A percentile compares a stretch with the other conserved stretches of the same genome.
Conservation (phyloP, 2,329 filamentous ascomycete genomes). For the Phialophora tarda region DNA sequence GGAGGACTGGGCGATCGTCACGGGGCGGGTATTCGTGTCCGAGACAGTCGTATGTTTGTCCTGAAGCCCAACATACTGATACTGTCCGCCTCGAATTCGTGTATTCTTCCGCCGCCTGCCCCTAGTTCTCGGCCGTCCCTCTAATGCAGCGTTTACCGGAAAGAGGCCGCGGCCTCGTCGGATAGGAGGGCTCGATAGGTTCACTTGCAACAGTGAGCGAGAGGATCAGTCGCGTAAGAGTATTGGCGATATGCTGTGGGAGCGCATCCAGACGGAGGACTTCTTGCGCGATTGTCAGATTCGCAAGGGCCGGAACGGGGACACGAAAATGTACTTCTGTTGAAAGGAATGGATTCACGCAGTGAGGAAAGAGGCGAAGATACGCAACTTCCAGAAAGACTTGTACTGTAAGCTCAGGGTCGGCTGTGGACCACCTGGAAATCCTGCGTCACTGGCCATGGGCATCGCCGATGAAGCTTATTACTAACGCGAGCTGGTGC, state of each 20-base stretch:
- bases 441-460: not conserved
- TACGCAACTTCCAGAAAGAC: not conserved
- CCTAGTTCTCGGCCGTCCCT: not conserved
- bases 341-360: not conserved
- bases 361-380: not conserved
- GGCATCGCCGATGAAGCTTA: not conserved
- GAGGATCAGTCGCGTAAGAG: not conserved
- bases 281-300: not conserved
- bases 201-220: not conserved
- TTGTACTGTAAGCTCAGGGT: not conserved
- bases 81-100: not conserved
- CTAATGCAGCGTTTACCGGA: not conserved
- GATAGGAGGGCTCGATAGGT: not conserved
- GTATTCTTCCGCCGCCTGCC: not conserved
- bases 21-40: not conserved
- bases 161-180: not conserved
- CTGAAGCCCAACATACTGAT: conserved; percentile 15
- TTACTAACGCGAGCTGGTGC: not conserved
- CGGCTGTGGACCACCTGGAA: not conserved
- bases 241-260: not conserved
- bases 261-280: not conserved
- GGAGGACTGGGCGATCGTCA: conserved; percentile 2
- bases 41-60: conserved; percentile 5
- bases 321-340: not conserved
- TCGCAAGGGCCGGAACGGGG: not conserved